Evolutionary conservation across 2,329 filamentous ascomycete species (phyloP).

Genomic region (Sclerotinia minor): DNA sequence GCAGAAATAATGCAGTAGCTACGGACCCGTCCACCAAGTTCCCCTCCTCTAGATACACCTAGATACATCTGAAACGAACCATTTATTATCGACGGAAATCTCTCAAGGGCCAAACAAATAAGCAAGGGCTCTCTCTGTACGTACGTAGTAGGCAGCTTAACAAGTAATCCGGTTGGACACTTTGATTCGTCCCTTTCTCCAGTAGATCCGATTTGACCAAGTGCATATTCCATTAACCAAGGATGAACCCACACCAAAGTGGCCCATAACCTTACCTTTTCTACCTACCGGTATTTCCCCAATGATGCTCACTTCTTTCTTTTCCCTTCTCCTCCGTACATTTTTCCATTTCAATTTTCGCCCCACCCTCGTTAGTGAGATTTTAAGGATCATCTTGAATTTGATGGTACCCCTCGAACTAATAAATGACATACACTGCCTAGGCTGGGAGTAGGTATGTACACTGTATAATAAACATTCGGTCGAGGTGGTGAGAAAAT

Average conservation of each 20-base stretch:
- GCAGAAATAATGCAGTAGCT: constrained; percentile 4
- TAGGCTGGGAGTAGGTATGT: too few species aligned
- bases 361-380: neutral
- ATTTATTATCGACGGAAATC: neutral
- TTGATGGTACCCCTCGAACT: too few species aligned
- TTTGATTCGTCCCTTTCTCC: neutral
- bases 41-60: neutral
- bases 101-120: neutral
- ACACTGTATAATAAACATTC: too few species aligned
- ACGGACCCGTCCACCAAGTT: constrained; percentile 4
- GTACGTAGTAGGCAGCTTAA: neutral
- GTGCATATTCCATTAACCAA: neutral
- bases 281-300: neutral
- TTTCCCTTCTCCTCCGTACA: neutral
- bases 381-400: neutral
- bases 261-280: too few species aligned
- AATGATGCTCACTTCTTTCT: neutral
- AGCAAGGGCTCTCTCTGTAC: too few species aligned
- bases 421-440: too few species aligned
- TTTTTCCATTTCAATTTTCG: neutral
- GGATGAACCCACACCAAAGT: neutral
- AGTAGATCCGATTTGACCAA: neutral
- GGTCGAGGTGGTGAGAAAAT: too few species aligned
- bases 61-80: constrained; percentile 3
- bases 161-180: neutral